Conservation (phyloP, 2,329 filamentous ascomycete species). For the Hymenoscyphus fructigenus region DNA sequence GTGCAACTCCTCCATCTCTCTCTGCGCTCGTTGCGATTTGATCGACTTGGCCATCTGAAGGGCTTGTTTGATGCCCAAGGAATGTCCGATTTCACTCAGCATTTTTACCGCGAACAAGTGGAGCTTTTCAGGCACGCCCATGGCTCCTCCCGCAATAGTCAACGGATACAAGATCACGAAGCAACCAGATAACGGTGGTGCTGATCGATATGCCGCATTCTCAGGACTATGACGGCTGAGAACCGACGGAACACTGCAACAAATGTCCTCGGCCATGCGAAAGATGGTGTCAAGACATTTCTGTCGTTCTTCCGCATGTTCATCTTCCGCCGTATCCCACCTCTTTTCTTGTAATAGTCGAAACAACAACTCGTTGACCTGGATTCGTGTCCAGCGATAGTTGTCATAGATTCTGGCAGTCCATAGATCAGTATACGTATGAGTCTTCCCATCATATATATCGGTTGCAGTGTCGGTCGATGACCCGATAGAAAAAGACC, state of each 20-base stretch:
- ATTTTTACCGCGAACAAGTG: slow-evolving; percentile 23
- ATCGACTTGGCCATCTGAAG: slow-evolving; percentile 16
- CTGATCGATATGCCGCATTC: not conserved
- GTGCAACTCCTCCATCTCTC: slow-evolving; percentile 6
- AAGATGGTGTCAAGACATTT: slow-evolving; percentile 21
- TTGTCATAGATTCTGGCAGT: slow-evolving; percentile 27
- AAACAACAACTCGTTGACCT: slow-evolving; percentile 27
- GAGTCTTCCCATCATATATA: slow-evolving; percentile 20
- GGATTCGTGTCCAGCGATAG: slow-evolving; percentile 29
- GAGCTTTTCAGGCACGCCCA: slow-evolving; percentile 25
- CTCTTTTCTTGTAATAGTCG: not conserved
- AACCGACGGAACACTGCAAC: slow-evolving; percentile 23
- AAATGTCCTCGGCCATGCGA: slow-evolving; percentile 27
- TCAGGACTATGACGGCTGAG: slow-evolving; percentile 13
- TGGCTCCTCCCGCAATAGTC: slow-evolving; percentile 23
- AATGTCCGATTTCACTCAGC: slow-evolving; percentile 26
- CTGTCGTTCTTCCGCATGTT: slow-evolving; percentile 15
- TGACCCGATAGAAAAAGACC: slow-evolving; percentile 14
- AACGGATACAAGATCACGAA: slow-evolving; percentile 29
- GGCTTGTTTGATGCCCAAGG: slow-evolving; percentile 25
- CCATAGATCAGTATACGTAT: slow-evolving; percentile 30
- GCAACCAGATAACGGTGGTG: slow-evolving; percentile 20
- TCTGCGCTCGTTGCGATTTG: slow-evolving; percentile 9
- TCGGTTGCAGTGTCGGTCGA: slow-evolving; percentile 3
- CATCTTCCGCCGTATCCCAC: slow-evolving; percentile 10